Evolutionary conservation across 352 stramenopile species (phyloP), one percentile per base, ranked within the genome.

Genomic region (Elongisporangium anandrum): DNA sequence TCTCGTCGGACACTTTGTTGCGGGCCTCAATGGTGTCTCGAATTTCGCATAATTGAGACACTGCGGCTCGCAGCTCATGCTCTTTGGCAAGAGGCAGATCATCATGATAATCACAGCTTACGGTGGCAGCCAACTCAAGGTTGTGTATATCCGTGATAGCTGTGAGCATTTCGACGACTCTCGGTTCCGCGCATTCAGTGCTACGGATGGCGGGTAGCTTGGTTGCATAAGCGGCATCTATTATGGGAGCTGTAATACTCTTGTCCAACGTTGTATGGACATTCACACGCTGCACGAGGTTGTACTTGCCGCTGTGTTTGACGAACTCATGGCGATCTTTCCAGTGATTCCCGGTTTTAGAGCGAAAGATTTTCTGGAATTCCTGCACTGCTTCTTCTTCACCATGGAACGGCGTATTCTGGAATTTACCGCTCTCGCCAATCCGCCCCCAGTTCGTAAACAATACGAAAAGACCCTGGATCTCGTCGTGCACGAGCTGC

Each of bases 361-460:
- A 69, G 3, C 73, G 66, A 57, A 93, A 93, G 49, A 90, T 88
- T 63, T 93, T 93, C 59, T 88, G 84, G 64, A 93, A 93, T 57
- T 93, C 84, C 4, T 26, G 55, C n/a, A 87, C 59, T 0, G 79
- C 84, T 17, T 89, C 78, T 2, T 68, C 61, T 17, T 69, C 60
- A 1, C 72, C 62, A 24, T 80, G 72, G 65, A 91, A 90, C 9
- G 81, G 81, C 2, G 81, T 91, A 63, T 91, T 88, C 63, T 91
- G 83, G 50, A 85, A 91, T 54, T 92, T 90, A 47, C 83, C 83
- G 1, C 60, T 72, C 56, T 90, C 83, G 9, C 83, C 83, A 47
- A 92, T 88, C 0, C 82, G 77, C 0, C 82, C 82, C 82, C 82
- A 92, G 61, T 96, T 95, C 15, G 81, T 88, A 57, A 92, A 90